Evolutionary conservation across 495 filamentous ascomycete species (phyloP).

Genomic region (Annulohypoxylon nitens): DNA sequence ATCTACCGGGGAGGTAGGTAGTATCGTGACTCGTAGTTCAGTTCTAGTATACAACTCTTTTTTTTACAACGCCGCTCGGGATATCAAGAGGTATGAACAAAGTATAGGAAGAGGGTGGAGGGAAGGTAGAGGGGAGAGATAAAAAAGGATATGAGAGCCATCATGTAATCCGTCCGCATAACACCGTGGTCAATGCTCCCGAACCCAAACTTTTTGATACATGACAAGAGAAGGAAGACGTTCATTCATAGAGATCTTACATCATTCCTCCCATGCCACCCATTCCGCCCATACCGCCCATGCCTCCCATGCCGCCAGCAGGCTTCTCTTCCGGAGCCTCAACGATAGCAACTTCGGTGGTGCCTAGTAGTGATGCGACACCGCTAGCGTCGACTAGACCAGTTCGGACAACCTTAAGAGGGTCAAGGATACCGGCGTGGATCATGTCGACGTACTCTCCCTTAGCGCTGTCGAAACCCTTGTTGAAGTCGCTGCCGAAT

Average conservation of each 20-base stretch:
- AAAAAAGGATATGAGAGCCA: slow-evolving; percentile 48
- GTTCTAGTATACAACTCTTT: slow-evolving; percentile 50
- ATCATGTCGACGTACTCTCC: slow-evolving; percentile 99
- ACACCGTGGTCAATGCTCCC: slow-evolving; percentile 54
- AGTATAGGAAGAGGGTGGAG: slow-evolving; percentile 35
- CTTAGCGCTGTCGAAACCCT: slow-evolving; percentile 94
- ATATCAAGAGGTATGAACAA: slow-evolving; percentile 52
- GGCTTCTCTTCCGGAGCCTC: slow-evolving; percentile 95
- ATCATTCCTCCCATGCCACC: slow-evolving; percentile 70
- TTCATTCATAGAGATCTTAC: slow-evolving; percentile 53
- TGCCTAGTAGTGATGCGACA: slow-evolving; percentile 96
- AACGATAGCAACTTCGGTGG: slow-evolving; percentile 96
- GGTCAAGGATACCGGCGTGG: slow-evolving; percentile 93
- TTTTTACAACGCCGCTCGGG: slow-evolving; percentile 49
- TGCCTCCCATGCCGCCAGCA: slow-evolving; percentile 70
- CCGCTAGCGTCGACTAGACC: slow-evolving; percentile 93
- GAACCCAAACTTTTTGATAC: slow-evolving; percentile 53
- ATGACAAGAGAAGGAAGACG: slow-evolving; percentile 38
- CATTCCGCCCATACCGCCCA: slow-evolving; percentile 77
- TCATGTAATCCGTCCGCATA: slow-evolving; percentile 49
- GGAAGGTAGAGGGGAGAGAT: slow-evolving; percentile 46
- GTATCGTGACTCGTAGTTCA: slow-evolving; percentile 33
- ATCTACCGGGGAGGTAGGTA: slow-evolving; percentile 32
- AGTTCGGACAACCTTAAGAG: slow-evolving; percentile 98
- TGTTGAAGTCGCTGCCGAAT: slow-evolving; percentile 93